Evolutionary conservation across 768 basidiomycete genomes (phyloP), one percentile per base, ranked within the genome.

Genomic region (Psilocybe azurescens): DNA sequence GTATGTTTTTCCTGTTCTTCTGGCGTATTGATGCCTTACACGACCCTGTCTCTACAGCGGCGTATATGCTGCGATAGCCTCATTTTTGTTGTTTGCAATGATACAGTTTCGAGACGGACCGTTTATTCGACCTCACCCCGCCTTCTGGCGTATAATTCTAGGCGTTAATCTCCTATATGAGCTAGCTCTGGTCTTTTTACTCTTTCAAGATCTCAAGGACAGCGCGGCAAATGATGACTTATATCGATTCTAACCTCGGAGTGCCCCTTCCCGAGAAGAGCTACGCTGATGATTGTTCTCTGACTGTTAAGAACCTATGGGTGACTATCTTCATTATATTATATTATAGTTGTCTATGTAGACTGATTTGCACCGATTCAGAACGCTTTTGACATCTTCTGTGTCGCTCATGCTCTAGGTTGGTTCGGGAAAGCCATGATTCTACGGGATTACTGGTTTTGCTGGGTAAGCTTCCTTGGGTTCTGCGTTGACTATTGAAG

Each of bases 351-450:
- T 13, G 46, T 33, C 39, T 53, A 49, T 38, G 30, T 59, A 30
- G 58, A 60, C 56, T 60, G 53, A 68, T 41, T 59, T 53, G 47
- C 46, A 53, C 28, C 32, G 53, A 47, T 54, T 46, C 65, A 94
- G 90, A 84, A 89, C 69, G 90, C 93, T 3, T 73, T 95, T 32
- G 93, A 95, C 70, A 89, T 94, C 58, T 95, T 95, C 72, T 94
- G 93, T 69, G 66, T 95, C 16, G 93, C 93, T 30, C 93, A 95
- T 72, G 78, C 92, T 41, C 72, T 95, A 52, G 93, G 93, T 5
- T 95, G 93, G 93, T 95, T 93, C 72, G 93, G 93, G 47, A 95
- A 95, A 74, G 93, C 94, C 3, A 84, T 95, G 82, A 89, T 95
- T 67, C 74, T 95, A 70, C 86, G 94, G 24, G 94, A 95, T 70